Evolutionary conservation across 2,329 filamentous ascomycete genomes (phyloP).

Genomic region (Sporothrix mexicana): DNA sequence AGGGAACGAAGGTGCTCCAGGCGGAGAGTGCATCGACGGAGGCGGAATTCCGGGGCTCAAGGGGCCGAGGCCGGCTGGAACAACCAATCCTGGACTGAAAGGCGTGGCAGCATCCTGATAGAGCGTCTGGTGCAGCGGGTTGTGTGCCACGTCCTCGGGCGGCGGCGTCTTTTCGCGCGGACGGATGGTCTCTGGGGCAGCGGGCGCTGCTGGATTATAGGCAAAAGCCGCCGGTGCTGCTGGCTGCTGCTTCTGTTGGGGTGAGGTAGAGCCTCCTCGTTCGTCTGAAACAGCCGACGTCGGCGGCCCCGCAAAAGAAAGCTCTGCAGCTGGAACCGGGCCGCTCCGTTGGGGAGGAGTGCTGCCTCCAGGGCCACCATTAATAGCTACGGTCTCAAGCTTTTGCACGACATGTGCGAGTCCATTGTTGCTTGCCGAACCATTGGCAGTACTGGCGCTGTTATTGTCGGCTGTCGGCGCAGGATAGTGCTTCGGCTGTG

Average conservation of each 20-base stretch:
- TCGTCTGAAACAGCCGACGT: slow-evolving; percentile 31
- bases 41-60: slow-evolving; percentile 49
- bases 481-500: slow-evolving; percentile 22
- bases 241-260: slow-evolving; percentile 12
- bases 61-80: slow-evolving; percentile 53
- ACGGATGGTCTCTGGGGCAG: slow-evolving; percentile 72
- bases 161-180: slow-evolving; percentile 83
- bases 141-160: slow-evolving; percentile 67
- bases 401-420: slow-evolving; percentile 75
- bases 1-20: slow-evolving; percentile 49
- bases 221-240: slow-evolving; percentile 64
- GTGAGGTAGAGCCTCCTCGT: not conserved
- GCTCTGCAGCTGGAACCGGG: slow-evolving; percentile 49
- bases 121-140: slow-evolving; percentile 62
- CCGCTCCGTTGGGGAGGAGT: slow-evolving; percentile 45
- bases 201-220: slow-evolving; percentile 80
- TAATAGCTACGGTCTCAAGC: slow-evolving; percentile 72
- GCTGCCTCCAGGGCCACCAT: slow-evolving; percentile 35
- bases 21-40: slow-evolving; percentile 48
- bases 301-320: slow-evolving; percentile 52
- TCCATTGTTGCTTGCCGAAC: slow-evolving; percentile 43
- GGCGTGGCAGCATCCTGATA: slow-evolving; percentile 60
- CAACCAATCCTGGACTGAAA: slow-evolving; percentile 59
- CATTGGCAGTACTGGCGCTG: slow-evolving; percentile 40
- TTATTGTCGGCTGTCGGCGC: slow-evolving; percentile 42